Evolutionary conservation across 2,329 filamentous ascomycete genomes (phyloP).

Genomic region (Penicillium concentricum): DNA sequence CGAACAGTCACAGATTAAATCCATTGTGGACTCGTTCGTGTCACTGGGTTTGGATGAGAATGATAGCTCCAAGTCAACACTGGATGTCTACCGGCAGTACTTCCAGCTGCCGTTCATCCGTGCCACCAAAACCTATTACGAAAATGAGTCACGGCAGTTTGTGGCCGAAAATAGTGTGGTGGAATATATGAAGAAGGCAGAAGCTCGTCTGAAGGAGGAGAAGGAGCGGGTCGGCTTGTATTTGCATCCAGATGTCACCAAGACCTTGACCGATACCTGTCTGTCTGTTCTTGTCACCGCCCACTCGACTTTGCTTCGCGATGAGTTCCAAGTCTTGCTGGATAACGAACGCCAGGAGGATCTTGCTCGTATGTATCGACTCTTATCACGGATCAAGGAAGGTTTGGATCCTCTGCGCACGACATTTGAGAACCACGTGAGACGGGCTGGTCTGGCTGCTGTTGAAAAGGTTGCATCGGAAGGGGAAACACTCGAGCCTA

Average conservation of each 20-base stretch:
- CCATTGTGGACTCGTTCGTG: constrained; percentile 93
- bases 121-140: constrained; percentile 82
- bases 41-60: constrained; percentile 91
- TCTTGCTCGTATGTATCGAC: constrained; percentile 92
- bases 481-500: constrained; percentile 88
- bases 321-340: constrained; percentile 92
- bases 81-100: constrained; percentile 89
- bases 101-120: constrained; percentile 91
- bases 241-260: constrained; percentile 83
- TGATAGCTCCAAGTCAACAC: constrained; percentile 87
- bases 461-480: constrained; percentile 88
- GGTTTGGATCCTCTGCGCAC: constrained; percentile 84
- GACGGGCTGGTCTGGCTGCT: constrained; percentile 81
- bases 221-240: constrained; percentile 92
- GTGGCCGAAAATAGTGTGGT: constrained; percentile 96
- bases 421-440: constrained; percentile 88
- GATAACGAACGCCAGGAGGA: constrained; percentile 95
- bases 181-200: constrained; percentile 99
- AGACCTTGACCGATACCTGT: constrained; percentile 80
- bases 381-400: constrained; percentile 84
- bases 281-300: constrained; percentile 86
- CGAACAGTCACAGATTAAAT: constrained; percentile 94
- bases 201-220: constrained; percentile 83
- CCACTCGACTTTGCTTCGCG: constrained; percentile 79
- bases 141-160: constrained; percentile 89